These are phyloP conservation scores for Ganoderma lucidum DNA, from an alignment of 1,284 basidiomycete genomes.

Conservation along the genomic window DNA sequence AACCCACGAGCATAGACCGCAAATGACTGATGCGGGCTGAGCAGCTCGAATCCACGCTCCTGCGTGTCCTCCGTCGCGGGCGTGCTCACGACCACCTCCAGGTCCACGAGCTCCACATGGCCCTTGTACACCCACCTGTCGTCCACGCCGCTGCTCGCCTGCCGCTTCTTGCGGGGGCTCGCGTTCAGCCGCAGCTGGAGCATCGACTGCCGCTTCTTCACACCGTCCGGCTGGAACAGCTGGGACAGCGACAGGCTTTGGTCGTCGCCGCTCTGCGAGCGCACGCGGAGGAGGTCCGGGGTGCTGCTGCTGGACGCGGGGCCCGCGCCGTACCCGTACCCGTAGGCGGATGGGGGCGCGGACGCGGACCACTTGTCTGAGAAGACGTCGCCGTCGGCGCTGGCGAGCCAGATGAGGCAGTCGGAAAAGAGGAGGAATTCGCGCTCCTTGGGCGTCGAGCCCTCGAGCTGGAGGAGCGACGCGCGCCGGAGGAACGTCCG, in stretches of 20 bases:
- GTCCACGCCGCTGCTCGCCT: slow-evolving; percentile 53
- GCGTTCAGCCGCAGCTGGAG: slow-evolving; percentile 36
- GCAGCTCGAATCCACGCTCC: slow-evolving; percentile 67
- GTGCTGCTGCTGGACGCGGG: slow-evolving; percentile 33
- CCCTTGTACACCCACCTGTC: slow-evolving; percentile 79
- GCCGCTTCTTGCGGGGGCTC: slow-evolving; percentile 48
- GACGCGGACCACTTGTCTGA: slow-evolving; percentile 39
- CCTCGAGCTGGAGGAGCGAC: slow-evolving; percentile 63
- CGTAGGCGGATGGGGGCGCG: too few species aligned
- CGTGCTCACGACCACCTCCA: slow-evolving; percentile 76
- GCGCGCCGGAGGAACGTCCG: slow-evolving; percentile 80
- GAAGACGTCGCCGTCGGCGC: slow-evolving; percentile 47
- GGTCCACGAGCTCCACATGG: slow-evolving; percentile 71
- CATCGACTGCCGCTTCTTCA: slow-evolving; percentile 34
- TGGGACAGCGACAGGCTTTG: neutral
- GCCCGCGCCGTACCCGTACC: neutral
- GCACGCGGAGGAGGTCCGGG: slow-evolving; percentile 52
- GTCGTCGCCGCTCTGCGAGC: slow-evolving; percentile 71
- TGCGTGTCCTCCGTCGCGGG: slow-evolving; percentile 55
- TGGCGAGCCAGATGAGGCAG: slow-evolving; percentile 80
- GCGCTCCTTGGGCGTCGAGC: slow-evolving; percentile 59
- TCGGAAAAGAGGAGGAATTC: slow-evolving; percentile 87
- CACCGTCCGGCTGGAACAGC: slow-evolving; percentile 20
- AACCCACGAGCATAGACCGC: slow-evolving; percentile 73
- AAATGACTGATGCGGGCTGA: slow-evolving; percentile 83